phyloP scores from a whole-genome alignment of 2,329 filamentous ascomycete genomes.

The Fusarium luffae region DNA sequence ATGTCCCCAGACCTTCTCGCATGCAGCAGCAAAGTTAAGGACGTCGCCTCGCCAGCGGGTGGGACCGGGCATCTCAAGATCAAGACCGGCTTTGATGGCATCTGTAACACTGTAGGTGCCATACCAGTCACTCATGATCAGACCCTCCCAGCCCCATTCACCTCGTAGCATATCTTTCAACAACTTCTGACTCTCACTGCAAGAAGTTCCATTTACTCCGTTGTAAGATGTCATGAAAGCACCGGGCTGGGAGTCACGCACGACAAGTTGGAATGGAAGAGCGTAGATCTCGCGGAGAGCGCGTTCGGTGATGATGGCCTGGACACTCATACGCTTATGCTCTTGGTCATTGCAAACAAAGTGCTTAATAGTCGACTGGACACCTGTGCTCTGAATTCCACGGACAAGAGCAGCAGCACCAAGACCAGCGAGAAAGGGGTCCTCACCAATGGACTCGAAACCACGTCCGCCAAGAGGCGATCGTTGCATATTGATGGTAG shows the following conservation, averaged over 20 bases:
- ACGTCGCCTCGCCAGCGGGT: slow-evolving; percentile 62
- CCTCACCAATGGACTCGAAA: slow-evolving; percentile 69
- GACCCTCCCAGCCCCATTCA: slow-evolving; percentile 68
- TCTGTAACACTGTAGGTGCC: slow-evolving; percentile 66
- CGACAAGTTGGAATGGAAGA: slow-evolving; percentile 67
- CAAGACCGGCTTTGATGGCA: slow-evolving; percentile 62
- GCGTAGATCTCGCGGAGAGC: slow-evolving; percentile 69
- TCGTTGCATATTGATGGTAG: slow-evolving; percentile 72
- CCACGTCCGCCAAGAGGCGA: slow-evolving; percentile 69
- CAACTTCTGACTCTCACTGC: slow-evolving; percentile 64
- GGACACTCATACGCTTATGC: slow-evolving; percentile 66
- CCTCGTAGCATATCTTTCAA: slow-evolving; percentile 63
- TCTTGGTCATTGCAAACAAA: slow-evolving; percentile 72
- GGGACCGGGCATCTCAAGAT: slow-evolving; percentile 71
- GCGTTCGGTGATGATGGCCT: slow-evolving; percentile 65
- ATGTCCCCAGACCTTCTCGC: slow-evolving; percentile 66
- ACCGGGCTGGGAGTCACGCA: slow-evolving; percentile 62
- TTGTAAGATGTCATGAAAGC: slow-evolving; percentile 71
- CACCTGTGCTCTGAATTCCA: slow-evolving; percentile 66
- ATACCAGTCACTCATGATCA: slow-evolving; percentile 71
- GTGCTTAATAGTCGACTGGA: slow-evolving; percentile 69
- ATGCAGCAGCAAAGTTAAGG: slow-evolving; percentile 63
- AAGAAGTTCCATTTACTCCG: slow-evolving; percentile 67
- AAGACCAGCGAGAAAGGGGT: slow-evolving; percentile 66
- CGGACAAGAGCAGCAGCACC: slow-evolving; percentile 64